phyloP scores from a whole-genome alignment of 2,329 filamentous ascomycete species.

The Diaporthe sp. region DNA sequence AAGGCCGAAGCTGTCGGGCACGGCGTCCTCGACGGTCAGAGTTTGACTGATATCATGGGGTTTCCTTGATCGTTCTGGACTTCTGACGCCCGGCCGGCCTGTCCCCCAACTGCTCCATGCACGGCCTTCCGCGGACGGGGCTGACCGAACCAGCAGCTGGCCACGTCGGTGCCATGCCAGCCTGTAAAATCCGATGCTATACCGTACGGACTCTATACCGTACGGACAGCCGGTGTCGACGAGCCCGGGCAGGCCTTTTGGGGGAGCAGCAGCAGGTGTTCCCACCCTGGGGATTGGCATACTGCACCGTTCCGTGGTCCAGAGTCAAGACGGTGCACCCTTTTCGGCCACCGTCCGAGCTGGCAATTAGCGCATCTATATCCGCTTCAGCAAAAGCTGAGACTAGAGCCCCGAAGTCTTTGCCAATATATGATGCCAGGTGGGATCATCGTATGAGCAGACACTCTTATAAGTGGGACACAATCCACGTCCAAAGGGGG shows the following conservation, averaged over 20 bases:
- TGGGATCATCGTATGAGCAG: constrained; percentile 33
- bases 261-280: not conserved
- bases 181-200: not conserved
- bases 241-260: not conserved
- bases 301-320: constrained; percentile 13
- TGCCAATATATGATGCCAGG: constrained; percentile 29
- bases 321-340: constrained; percentile 22
- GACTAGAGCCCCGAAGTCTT: constrained; percentile 29
- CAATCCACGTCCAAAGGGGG: constrained; percentile 23
- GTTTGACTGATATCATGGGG: constrained; percentile 5
- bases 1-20: constrained; percentile 12
- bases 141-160: constrained; percentile 9
- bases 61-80: constrained; percentile 11
- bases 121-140: not conserved
- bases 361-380: constrained; percentile 18
- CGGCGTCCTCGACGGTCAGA: constrained; percentile 15
- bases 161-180: not conserved
- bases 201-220: not conserved
- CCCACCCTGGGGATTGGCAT: not conserved
- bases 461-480: constrained; percentile 28
- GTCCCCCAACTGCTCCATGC: not conserved
- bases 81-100: constrained; percentile 3
- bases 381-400: constrained; percentile 29
- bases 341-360: constrained; percentile 33
- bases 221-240: constrained; percentile 19